phyloP scores from a whole-genome alignment of 1,284 basidiomycete genomes.

The Moniliophthora roreri region DNA sequence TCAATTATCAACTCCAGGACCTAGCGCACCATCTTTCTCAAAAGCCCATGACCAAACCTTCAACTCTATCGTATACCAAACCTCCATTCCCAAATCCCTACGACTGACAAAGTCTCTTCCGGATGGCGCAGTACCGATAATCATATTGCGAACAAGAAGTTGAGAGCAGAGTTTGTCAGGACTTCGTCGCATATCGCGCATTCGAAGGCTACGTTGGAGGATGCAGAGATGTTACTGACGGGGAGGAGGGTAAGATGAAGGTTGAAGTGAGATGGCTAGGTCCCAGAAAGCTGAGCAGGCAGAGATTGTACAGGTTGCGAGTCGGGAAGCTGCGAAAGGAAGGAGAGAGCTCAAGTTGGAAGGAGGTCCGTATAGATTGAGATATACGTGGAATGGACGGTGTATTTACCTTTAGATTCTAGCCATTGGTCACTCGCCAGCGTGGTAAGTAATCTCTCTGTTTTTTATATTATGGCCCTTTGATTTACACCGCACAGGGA shows the following conservation, averaged over 20 bases:
- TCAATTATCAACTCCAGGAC: background rate
- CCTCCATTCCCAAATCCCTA: slow-evolving; percentile 61
- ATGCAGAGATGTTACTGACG: slow-evolving; percentile 66
- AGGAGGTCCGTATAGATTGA: slow-evolving; percentile 80
- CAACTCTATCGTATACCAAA: slow-evolving; percentile 57
- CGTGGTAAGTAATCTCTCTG: slow-evolving; percentile 52
- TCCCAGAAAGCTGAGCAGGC: slow-evolving; percentile 89
- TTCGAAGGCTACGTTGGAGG: slow-evolving; percentile 57
- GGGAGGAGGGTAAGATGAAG: slow-evolving; percentile 70
- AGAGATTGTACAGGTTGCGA: slow-evolving; percentile 73
- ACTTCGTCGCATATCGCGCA: slow-evolving; percentile 58
- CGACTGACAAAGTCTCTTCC: slow-evolving; percentile 42
- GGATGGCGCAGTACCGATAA: slow-evolving; percentile 36
- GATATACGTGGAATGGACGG: slow-evolving; percentile 93
- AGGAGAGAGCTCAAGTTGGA: slow-evolving; percentile 83
- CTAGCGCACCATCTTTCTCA: slow-evolving; percentile 25
- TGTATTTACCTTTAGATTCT: slow-evolving; percentile 34
- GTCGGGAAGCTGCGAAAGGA: slow-evolving; percentile 73
- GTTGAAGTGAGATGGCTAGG: slow-evolving; percentile 78
- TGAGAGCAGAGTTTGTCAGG: slow-evolving; percentile 66
- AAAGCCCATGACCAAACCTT: slow-evolving; percentile 38
- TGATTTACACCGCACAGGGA: slow-evolving; percentile 48
- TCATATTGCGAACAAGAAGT: slow-evolving; percentile 76
- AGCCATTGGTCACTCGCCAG: slow-evolving; percentile 88
- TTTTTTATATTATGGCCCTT: slow-evolving; percentile 5